Base-by-base conservation (phyloP, 2,329 filamentous ascomycete species). In the Blastomyces gilchristii region DNA sequence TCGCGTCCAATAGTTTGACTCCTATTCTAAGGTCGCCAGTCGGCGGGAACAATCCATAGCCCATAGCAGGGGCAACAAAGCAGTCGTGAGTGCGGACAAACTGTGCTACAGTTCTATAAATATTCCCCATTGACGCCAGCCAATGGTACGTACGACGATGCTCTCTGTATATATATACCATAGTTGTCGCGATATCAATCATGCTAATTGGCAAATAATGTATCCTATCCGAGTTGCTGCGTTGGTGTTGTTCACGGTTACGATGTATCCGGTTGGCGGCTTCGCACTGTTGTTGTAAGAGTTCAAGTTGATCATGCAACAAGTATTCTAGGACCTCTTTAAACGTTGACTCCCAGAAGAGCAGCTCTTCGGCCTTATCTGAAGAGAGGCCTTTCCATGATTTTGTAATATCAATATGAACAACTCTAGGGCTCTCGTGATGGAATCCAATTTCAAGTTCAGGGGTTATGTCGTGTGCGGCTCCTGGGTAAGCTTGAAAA, bases 401-500 rank as follows among this genome's bases (percentile, higher is more conserved):
- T 50, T 62, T 65, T 39, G 31, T 16, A 12, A 66, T 56, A 53
- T 66, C 61, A 12, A 64, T 16, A 18, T 65, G 63, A n/a, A 62
- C 58, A 8, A 64, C 37, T 28, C 66, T 43, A 69, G 62, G 61
- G 63, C 70, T 62, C 70, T 71, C 68, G 70, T 71, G 58, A 28
- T 54, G 58, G 34, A 14, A 22, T 11, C 61, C 61, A 63, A 60
- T 34, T 28, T 52, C 54, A 49, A 50, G 39, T 14, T 60, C 54
- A 50, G 50, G 60, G 54, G 7, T 52, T 43, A 16, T 1, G 1
- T 31, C 25, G 7, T 31, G 41, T 49, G 34, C 16, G 14, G 25
- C n/a, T n/a, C 49, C 47, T 2, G 57, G 57, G 41, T 63, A 63
- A 0, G 2, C 5, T n/a, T 57, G 47, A 50, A 62, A 52, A 22